Evolutionary conservation across 2,329 filamentous ascomycete species (phyloP).

Genomic region (Cladophialophora exuberans): DNA sequence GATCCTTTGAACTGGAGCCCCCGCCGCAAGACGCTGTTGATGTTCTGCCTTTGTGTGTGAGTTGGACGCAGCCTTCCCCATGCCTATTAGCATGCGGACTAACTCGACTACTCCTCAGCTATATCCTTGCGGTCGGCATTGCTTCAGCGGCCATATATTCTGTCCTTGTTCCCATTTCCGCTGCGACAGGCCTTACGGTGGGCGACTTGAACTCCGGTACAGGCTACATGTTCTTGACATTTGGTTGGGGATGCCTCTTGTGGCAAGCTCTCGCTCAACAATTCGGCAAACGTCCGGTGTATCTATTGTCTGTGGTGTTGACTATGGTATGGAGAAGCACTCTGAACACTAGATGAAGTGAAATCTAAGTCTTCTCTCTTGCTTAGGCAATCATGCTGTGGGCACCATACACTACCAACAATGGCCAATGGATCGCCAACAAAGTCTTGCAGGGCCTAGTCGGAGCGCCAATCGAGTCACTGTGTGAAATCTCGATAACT

Average conservation of each 20-base stretch:
- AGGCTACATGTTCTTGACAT: slow-evolving; percentile 44
- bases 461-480: slow-evolving; percentile 52
- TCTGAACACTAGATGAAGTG: no score
- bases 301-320: slow-evolving; percentile 35
- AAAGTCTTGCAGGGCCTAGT: slow-evolving; percentile 54
- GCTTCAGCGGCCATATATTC: slow-evolving; percentile 39
- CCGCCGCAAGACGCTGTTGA: slow-evolving; percentile 39
- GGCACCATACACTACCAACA: slow-evolving; percentile 48
- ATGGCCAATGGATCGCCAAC: slow-evolving; percentile 53
- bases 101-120: slow-evolving; percentile 39
- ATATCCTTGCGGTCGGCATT: slow-evolving; percentile 39
- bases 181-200: slow-evolving; percentile 47
- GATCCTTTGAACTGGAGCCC: slow-evolving; percentile 45
- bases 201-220: slow-evolving; percentile 51
- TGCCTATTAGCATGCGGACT: slow-evolving; percentile 23
- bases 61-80: slow-evolving; percentile 39
- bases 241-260: slow-evolving; percentile 49
- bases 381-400: slow-evolving; percentile 46
- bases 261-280: slow-evolving; percentile 53
- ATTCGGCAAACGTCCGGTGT: slow-evolving; percentile 42
- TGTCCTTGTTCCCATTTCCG: slow-evolving; percentile 42
- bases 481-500: slow-evolving; percentile 52
- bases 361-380: slow-evolving; percentile 16
- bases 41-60: slow-evolving; percentile 39
- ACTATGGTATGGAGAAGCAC: slow-evolving; percentile 20